Base-by-base conservation (phyloP, 805 yeast genomes). In the Metschnikowia santaceciliae region DNA sequence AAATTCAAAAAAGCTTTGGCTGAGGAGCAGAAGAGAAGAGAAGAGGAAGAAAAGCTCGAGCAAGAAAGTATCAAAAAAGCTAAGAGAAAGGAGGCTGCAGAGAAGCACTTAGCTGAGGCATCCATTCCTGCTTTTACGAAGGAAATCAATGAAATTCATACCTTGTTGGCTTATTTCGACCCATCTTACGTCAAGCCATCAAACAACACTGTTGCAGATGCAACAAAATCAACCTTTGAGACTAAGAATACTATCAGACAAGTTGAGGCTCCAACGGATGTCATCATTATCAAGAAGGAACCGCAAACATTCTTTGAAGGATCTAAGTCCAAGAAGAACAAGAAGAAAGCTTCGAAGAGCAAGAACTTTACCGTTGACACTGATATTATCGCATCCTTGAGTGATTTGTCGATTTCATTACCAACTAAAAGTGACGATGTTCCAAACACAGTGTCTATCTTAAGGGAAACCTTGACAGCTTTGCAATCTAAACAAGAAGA, bases 111-210 rank as follows among this genome's bases (percentile, higher is more conserved):
- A 74, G 79, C 82, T 47, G 87, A 82, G 55, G 90, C 90, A 43
- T 81, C 87, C 26, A 71, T 72, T 60, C 96, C 98, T 30, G 98
- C 97, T 26, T 91, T 86, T 72, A 81, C 85, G 52, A 72, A 72
- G 42, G 96, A 94, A 72, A 85, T 92, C 61, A 77, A 78, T 58
- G 75, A 85, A 55, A 87, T 94, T 62, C 88, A 90, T 69, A 74
- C 79, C 49, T 77, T 90, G 65, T 77, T 91, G 66, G 64, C 72
- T 35, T 81, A 81, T 70, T 88, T 94, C 60, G 96, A 90, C 65
- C 94, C 95, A 59, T 65, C 84, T 43, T 83, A 81, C 70, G 88
- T 82, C 63, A 82, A 80, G 67, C 82, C 86, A 47, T 72, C 69
- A 48, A 65, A 66, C 47, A 65, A 66, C 51, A 52, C 63, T 7